Evolutionary conservation across 371 early-diverging fungal genomes (phyloP).

Genomic region (Apophysomyces ossiformis): DNA sequence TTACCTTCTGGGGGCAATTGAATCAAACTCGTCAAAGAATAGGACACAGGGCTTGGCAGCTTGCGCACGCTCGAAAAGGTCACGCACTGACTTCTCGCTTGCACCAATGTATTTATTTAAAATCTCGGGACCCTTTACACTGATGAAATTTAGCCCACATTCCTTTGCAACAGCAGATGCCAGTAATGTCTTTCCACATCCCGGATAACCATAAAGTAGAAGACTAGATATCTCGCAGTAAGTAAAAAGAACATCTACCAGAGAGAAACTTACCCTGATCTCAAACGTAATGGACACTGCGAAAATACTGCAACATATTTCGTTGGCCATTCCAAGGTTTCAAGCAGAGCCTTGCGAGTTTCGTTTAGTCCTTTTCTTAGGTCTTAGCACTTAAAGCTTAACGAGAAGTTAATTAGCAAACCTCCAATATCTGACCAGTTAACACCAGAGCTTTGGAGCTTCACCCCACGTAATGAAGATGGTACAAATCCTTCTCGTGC

Average conservation of each 20-base stretch:
- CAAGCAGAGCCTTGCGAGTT: slow-evolving; percentile 79
- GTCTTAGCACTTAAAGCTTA: background rate
- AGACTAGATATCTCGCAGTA: slow-evolving; percentile 55
- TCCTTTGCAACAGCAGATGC: slow-evolving; percentile 94
- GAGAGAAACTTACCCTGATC: slow-evolving; percentile 76
- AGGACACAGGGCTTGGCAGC: slow-evolving; percentile 89
- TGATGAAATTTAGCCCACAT: slow-evolving; percentile 93
- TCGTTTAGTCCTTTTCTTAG: slow-evolving; percentile 67
- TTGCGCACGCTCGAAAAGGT: slow-evolving; percentile 93
- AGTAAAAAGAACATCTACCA: background rate
- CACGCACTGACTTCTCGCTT: slow-evolving; percentile 86
- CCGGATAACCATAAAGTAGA: slow-evolving; percentile 94
- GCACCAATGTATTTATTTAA: slow-evolving; percentile 98
- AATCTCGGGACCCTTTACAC: slow-evolving; percentile 96
- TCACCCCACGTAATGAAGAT: slow-evolving; percentile 79
- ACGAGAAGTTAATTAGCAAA: slow-evolving; percentile 1
- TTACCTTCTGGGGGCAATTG: slow-evolving; percentile 86
- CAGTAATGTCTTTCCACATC: slow-evolving; percentile 93
- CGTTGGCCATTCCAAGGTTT: slow-evolving; percentile 96
- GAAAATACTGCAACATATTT: slow-evolving; percentile 91
- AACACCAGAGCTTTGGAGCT: slow-evolving; percentile 76
- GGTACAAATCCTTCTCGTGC: slow-evolving; percentile 86
- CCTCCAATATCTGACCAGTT: slow-evolving; percentile 92
- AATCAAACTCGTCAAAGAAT: slow-evolving; percentile 98
- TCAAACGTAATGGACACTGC: slow-evolving; percentile 82